Evolutionary conservation across 495 filamentous ascomycete species (phyloP).

Genomic region (Neurospora sp.): DNA sequence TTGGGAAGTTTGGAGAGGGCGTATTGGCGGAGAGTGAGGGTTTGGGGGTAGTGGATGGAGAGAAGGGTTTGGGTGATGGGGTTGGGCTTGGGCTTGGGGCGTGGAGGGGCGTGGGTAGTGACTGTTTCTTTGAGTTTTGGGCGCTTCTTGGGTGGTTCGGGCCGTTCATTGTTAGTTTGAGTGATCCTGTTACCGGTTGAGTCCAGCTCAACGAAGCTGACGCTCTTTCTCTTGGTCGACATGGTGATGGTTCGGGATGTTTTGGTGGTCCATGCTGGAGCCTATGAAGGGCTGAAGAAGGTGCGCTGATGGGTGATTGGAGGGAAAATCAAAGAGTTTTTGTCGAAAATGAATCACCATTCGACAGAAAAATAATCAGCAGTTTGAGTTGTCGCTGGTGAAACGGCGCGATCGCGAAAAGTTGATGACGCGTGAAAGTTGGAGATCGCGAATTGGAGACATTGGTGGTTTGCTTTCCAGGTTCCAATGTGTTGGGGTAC

Average conservation of each 20-base stretch:
- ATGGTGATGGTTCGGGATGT: not conserved
- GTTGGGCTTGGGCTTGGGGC: not conserved
- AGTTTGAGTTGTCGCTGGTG: not conserved
- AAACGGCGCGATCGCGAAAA: not conserved
- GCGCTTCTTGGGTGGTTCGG: not conserved
- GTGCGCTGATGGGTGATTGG: not conserved
- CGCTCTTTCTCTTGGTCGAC: not conserved
- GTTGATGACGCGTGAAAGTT: not conserved
- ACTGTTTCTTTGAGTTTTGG: not conserved
- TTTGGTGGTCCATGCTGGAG: not conserved
- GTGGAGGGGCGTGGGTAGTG: not conserved
- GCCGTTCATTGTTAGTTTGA: not conserved
- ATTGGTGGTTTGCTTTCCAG: not conserved
- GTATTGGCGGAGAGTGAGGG: conserved; percentile 63
- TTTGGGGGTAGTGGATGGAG: conserved; percentile 58
- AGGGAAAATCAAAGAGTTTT: not conserved
- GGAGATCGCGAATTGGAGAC: not conserved
- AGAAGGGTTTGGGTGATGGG: conserved; percentile 54
- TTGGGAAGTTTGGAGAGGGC: conserved; percentile 41
- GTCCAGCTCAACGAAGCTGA: not conserved
- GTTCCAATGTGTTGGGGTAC: not conserved
- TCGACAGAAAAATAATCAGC: not conserved
- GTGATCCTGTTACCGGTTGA: not conserved
- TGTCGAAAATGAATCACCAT: not conserved
- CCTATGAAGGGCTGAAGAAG: not conserved